Evolutionary conservation across 2,329 filamentous ascomycete genomes (phyloP).

Genomic region (Ceratocystis colombiana): DNA sequence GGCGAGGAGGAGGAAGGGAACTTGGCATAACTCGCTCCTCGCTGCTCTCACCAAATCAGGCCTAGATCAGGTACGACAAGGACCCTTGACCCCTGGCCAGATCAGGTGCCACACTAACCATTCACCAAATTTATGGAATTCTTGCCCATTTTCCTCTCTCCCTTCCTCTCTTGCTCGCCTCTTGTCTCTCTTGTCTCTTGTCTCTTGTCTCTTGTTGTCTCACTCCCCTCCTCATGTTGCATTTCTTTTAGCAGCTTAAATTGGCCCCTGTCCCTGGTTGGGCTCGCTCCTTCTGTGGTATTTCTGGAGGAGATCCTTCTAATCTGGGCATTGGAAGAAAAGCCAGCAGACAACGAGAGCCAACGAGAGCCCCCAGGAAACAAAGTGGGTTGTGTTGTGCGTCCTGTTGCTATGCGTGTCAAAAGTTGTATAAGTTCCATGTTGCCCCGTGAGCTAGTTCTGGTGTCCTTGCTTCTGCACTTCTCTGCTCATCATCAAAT

Average conservation of each 20-base stretch:
- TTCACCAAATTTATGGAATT: not conserved
- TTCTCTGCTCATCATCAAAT: conserved; percentile 6
- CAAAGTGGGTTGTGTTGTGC: not conserved
- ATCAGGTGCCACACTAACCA: not conserved
- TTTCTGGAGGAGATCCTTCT: conserved; percentile 13
- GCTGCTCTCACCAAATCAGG: conserved; percentile 4
- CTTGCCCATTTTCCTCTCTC: not conserved
- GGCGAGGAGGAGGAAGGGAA: not conserved
- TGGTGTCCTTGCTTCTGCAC: not conserved
- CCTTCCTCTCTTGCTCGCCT: no score
- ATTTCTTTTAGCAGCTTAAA: conserved; percentile 4
- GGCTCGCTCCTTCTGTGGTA: conserved; percentile 5
- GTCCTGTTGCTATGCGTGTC: not conserved
- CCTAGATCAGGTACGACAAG: not conserved
- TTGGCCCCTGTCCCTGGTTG: not conserved
- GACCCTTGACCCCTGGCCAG: not conserved
- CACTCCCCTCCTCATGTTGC: not conserved
- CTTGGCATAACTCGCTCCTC: not conserved
- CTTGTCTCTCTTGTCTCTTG: not conserved
- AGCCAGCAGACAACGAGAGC: not conserved
- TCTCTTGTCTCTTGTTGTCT: not conserved
- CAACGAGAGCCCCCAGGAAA: not conserved
- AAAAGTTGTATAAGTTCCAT: conserved; percentile 11
- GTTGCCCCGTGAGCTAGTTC: conserved; percentile 6
- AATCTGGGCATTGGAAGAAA: not conserved